Evolutionary conservation across 768 basidiomycete genomes (phyloP), one percentile per base, ranked within the genome.

Genomic region (Auriscalpium orientale): DNA sequence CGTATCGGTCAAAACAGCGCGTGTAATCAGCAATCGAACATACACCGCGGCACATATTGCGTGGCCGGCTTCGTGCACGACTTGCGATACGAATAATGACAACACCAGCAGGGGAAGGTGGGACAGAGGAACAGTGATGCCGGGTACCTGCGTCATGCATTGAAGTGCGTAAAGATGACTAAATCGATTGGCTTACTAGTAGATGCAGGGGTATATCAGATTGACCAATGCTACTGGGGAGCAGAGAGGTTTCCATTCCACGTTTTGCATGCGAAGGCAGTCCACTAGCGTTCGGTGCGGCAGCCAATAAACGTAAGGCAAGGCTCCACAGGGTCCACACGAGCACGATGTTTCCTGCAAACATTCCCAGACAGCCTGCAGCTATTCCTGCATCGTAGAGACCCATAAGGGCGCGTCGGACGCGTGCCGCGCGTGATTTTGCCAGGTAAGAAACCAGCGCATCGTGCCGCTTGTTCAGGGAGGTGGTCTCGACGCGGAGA

Each of bases 11-110:
- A 45, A 40, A 28, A 21, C 43, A 12, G 6, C n/a, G 28, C 33
- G 28, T 51, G 11, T 18, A 9, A 20, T 40, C 13, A 45, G 11
- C 52, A 33, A 52, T 15, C 20, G 45, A 20, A 70, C 87, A 65
- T 68, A 91, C 88, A 86, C 64, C 18, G 89, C 86, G 12, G 85
- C 91, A 9, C 83, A 73, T 46, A 92, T 64, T 12, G 85, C 87
- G 68, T 95, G 91, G 7, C 91, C 91, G 0, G 79, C 68, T 70
- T 95, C 91, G 61, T 94, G 91, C 18, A 88, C 66, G n/a, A 84
- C 62, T 67, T 92, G 91, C 53, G 79, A 78, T 9, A 80, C 21
- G 47, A 84, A 74, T 15, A 93, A 74, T 0, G 85, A 78, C 7
- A 79, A 35, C 8, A 92, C 61, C 49, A 93, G 79, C 15, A 84